Conservation (phyloP, 176 grass and related monocot genomes). For the Ampelocalamus luodianensis region DNA sequence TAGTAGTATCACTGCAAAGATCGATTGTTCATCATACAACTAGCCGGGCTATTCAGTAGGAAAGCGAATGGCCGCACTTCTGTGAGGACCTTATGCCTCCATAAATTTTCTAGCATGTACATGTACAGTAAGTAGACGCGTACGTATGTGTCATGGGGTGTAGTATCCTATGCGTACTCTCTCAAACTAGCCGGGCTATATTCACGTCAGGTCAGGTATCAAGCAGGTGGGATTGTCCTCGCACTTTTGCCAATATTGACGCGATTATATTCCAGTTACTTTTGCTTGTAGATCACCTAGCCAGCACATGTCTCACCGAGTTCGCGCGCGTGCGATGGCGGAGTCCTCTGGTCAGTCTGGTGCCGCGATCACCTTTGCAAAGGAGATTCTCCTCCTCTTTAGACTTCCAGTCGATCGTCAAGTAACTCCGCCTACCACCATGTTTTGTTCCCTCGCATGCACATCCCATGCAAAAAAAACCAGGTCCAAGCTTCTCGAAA, state of each 20-base stretch:
- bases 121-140: too few species aligned
- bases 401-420: not conserved
- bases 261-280: not conserved
- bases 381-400: not conserved
- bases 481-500: conserved; percentile 10
- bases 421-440: conserved; percentile 1
- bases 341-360: not conserved
- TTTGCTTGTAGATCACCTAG: not conserved
- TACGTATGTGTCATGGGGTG: too few species aligned
- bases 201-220: not conserved
- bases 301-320: not conserved
- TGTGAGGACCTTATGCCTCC: too few species aligned
- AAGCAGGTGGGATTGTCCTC: conserved; percentile 5
- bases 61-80: too few species aligned
- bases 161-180: too few species aligned
- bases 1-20: not conserved
- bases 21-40: not conserved
- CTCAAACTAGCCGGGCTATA: not conserved
- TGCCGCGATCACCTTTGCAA: not conserved
- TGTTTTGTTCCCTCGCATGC: conserved; percentile 23
- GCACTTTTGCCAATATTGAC: not conserved
- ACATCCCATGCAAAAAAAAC: not conserved
- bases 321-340: not conserved
- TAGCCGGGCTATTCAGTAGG: not conserved
- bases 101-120: too few species aligned